Evolutionary conservation across 163 green algal genomes (phyloP).

Genomic region (Chlamydomonas reinhardtii): DNA sequence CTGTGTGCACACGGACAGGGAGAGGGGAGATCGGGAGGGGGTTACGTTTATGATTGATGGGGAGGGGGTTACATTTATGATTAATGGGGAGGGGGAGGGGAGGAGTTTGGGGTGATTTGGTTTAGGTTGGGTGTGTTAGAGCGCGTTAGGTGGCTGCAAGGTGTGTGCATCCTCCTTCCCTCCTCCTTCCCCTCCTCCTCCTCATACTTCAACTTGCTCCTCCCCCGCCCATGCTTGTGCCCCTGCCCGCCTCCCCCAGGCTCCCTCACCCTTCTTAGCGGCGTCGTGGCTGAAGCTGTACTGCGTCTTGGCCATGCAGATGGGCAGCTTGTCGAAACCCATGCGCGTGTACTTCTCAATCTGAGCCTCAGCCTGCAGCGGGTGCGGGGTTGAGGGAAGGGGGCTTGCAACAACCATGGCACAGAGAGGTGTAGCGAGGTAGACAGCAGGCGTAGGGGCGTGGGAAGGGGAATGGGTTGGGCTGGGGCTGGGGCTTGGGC

Average conservation of each 20-base stretch:
- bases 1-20: conserved; percentile 39
- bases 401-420: too few species aligned
- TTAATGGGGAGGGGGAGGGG: too few species aligned
- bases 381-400: not conserved
- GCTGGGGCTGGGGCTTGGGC: too few species aligned
- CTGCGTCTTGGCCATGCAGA: conserved; percentile 99
- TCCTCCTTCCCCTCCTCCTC: not conserved
- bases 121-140: too few species aligned
- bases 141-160: too few species aligned
- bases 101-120: too few species aligned
- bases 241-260: not conserved
- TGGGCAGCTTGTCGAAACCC: conserved; percentile 93
- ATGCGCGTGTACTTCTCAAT: conserved; percentile 88
- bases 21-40: not conserved
- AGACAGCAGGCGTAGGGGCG: too few species aligned
- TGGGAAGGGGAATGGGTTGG: too few species aligned
- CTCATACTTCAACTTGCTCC: not conserved
- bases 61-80: not conserved
- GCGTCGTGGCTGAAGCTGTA: conserved; percentile 98
- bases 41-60: not conserved
- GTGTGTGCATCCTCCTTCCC: too few species aligned
- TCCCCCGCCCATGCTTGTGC: not conserved
- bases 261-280: conserved; percentile 77
- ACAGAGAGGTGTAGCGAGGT: too few species aligned
- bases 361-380: conserved; percentile 75